Evolutionary conservation across 2,329 filamentous ascomycete species (phyloP).

Genomic region (Exophiala aquamarina): DNA sequence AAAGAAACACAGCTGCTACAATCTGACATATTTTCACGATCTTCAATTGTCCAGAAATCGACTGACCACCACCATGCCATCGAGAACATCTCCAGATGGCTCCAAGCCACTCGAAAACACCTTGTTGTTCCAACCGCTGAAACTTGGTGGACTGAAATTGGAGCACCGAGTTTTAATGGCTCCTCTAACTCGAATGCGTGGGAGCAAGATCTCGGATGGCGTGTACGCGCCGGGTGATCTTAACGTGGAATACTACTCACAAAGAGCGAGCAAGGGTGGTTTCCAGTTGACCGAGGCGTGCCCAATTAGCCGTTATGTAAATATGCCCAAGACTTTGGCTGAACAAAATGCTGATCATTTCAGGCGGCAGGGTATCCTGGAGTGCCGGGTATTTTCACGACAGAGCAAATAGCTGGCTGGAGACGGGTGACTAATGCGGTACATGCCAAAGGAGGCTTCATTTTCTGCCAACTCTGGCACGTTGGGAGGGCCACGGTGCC

Average conservation of each 20-base stretch:
- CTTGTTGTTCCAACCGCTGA: constrained; percentile 44
- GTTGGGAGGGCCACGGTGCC: constrained; percentile 40
- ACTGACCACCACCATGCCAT: constrained; percentile 9
- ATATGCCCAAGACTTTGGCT: constrained; percentile 24
- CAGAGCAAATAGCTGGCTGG: constrained; percentile 50
- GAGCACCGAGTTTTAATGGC: constrained; percentile 54
- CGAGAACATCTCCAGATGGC: constrained; percentile 15
- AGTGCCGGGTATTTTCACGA: constrained; percentile 27
- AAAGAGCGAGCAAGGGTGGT: constrained; percentile 35
- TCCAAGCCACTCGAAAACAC: constrained; percentile 17
- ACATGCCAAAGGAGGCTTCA: constrained; percentile 51
- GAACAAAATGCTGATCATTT: constrained; percentile 32
- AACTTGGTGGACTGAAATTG: constrained; percentile 46
- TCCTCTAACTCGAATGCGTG: constrained; percentile 56
- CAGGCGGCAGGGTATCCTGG: constrained; percentile 31
- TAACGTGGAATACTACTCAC: constrained; percentile 39
- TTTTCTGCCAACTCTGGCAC: constrained; percentile 42
- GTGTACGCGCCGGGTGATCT: constrained; percentile 40
- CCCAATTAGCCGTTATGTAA: constrained; percentile 32
- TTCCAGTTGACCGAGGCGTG: constrained; percentile 37
- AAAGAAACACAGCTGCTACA: no score
- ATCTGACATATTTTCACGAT: no score
- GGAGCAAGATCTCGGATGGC: constrained; percentile 35
- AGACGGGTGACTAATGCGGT: constrained; percentile 53
- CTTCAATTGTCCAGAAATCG: no score